phyloP scores from a whole-genome alignment of 768 basidiomycete genomes.

The Floccularia luteovirens region DNA sequence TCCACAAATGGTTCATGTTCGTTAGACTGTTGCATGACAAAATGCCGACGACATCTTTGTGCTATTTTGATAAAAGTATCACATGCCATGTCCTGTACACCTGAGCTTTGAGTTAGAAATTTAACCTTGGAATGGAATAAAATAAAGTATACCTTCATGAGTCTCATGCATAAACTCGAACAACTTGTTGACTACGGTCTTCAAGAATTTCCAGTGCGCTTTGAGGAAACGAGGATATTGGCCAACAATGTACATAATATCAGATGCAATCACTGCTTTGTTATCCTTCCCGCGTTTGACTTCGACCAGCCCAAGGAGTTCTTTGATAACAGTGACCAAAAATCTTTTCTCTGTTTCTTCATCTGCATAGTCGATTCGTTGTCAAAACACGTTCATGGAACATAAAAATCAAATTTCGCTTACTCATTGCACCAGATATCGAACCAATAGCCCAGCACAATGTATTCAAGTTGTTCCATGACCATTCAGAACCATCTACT shows the following conservation, averaged over 20 bases:
- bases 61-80: slow-evolving; percentile 99
- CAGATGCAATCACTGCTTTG: slow-evolving; percentile 95
- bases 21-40: slow-evolving; percentile 97
- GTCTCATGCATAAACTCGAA: slow-evolving; percentile 99
- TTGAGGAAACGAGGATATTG: slow-evolving; percentile 99
- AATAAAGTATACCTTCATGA: slow-evolving; percentile 70
- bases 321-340: slow-evolving; percentile 98
- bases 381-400: background rate
- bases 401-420: slow-evolving; percentile 26
- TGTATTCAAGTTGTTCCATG: slow-evolving; percentile 98
- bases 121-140: background rate
- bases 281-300: slow-evolving; percentile 99
- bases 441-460: slow-evolving; percentile 99
- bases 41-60: slow-evolving; percentile 96
- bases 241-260: slow-evolving; percentile 98
- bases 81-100: slow-evolving; percentile 99
- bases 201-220: slow-evolving; percentile 99
- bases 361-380: slow-evolving; percentile 47
- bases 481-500: slow-evolving; percentile 97
- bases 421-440: slow-evolving; percentile 98
- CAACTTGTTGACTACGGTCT: slow-evolving; percentile 98
- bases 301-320: slow-evolving; percentile 92
- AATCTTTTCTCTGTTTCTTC: slow-evolving; percentile 99
- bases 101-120: slow-evolving; percentile 26
- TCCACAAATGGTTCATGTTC: slow-evolving; percentile 98